phyloP scores from a whole-genome alignment of 2,329 filamentous ascomycete species.

The Coniella vitis region DNA sequence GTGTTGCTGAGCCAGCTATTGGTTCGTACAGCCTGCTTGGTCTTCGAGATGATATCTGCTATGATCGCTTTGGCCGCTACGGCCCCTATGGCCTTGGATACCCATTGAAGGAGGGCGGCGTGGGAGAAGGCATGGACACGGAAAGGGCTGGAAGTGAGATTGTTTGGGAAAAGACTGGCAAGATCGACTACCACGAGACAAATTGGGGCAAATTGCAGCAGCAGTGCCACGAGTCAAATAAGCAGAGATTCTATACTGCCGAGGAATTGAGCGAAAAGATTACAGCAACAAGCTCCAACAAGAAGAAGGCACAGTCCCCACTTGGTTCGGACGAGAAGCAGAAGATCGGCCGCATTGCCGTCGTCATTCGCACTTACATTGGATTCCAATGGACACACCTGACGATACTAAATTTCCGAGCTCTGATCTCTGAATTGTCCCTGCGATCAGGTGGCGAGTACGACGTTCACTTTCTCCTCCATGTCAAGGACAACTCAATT shows the following conservation, averaged over 20 bases:
- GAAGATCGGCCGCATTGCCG: conserved; percentile 57
- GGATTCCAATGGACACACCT: conserved; percentile 74
- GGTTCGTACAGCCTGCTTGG: conserved; percentile 72
- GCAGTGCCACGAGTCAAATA: conserved; percentile 52
- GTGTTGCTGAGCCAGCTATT: conserved; percentile 70
- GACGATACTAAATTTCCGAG: conserved; percentile 72
- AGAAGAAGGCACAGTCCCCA: conserved; percentile 5
- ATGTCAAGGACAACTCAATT: conserved; percentile 72
- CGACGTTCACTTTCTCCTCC: conserved; percentile 73
- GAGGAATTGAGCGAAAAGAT: conserved; percentile 20
- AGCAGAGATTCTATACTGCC: conserved; percentile 50
- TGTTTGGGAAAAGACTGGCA: conserved; percentile 48
- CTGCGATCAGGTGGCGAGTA: conserved; percentile 77
- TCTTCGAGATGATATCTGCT: conserved; percentile 72
- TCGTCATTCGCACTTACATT: conserved; percentile 74
- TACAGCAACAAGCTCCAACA: conserved; percentile 5
- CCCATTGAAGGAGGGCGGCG: conserved; percentile 62
- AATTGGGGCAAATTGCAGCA: conserved; percentile 51
- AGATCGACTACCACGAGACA: conserved; percentile 48
- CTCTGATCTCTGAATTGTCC: conserved; percentile 71
- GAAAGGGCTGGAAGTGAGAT: conserved; percentile 61
- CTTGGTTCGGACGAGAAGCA: conserved; percentile 17
- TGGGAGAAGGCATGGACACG: conserved; percentile 63
- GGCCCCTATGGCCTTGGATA: conserved; percentile 88
- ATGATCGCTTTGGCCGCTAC: conserved; percentile 77